Base-by-base conservation (phyloP, 768 basidiomycete species). In the Russula griseocarnosa region DNA sequence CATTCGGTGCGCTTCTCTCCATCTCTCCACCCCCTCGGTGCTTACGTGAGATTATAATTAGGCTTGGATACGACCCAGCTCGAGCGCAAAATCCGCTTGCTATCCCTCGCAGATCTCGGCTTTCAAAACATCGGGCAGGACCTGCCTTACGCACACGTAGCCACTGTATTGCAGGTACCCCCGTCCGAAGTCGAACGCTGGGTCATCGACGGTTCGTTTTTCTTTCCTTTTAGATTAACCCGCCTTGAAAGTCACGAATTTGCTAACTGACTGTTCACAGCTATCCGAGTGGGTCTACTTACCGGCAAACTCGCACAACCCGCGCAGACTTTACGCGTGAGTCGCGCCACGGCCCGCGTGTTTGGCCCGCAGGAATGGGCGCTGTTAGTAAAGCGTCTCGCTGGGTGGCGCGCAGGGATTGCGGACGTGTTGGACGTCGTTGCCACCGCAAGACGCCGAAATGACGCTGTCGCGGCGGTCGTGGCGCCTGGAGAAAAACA, bases 231-330 rank as follows among this genome's bases (percentile, higher is more conserved):
- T 63, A 51, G 49, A 4, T 34, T 38, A 49, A 14, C 13, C 32
- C 50, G 16, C 50, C 24, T 30, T 51, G 20, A n/a, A n/a, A 4
- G n/a, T 13, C 44, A 46, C 20, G n/a, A 13, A 36, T 6, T 36
- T 36, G 34, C 51, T 24, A 53, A 52, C 26, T n/a, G 44, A 20
- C 22, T 11, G 3, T 57, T 53, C 26, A 16, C 68, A 93, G 92
- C 88, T 61, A 92, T 94, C 69, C 89, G 92, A 59, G 82, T 85
- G 2, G 86, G 88, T 30, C 82, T 94, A 51, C 73, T 94, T 36
- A 83, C 85, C 56, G 93, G 88, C 42, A 93, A 91, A 73, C 86
- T 95, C 55, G 90, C 90, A 1, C 93, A 95, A 72, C 84, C 86
- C 1, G 80, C 84, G 10, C 86, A 90, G 70, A 84, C 83, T 54